phyloP scores from a whole-genome alignment of 306 rosid genomes.

The Trifolium pratense region DNA sequence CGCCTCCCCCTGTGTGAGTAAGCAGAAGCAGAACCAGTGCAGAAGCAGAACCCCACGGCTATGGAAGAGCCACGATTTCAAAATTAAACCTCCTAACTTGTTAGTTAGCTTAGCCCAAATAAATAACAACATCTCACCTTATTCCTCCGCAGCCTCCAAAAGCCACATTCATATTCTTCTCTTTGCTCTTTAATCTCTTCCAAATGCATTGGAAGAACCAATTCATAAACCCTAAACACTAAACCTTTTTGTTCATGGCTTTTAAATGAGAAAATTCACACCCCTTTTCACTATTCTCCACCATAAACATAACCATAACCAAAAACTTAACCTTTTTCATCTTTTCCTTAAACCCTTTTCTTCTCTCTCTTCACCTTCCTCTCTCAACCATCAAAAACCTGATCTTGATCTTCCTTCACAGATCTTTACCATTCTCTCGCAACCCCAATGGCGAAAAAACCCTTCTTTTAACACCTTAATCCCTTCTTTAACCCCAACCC shows the following conservation, averaged over 20 bases:
- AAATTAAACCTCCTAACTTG: too few relatives aligned
- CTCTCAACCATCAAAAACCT: conserved; percentile 22
- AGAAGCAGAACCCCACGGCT: too few relatives aligned
- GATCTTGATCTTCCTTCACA: conserved; percentile 58
- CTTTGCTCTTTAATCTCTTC: too few relatives aligned
- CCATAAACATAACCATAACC: conserved; percentile 12
- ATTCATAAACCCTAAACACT: not conserved
- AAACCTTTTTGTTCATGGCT: conserved; percentile 33
- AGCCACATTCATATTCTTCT: too few relatives aligned
- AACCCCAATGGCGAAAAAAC: conserved; percentile 67
- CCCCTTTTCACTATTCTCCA: conserved; percentile 43
- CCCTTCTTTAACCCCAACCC: conserved; percentile 62
- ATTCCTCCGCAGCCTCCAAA: too few relatives aligned
- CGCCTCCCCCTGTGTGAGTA: too few relatives aligned
- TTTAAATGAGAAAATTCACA: conserved; percentile 51
- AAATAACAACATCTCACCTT: too few relatives aligned
- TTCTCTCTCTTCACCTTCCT: conserved; percentile 16
- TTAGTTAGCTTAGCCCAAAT: too few relatives aligned
- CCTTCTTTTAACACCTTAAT: conserved; percentile 54
- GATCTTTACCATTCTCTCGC: conserved; percentile 59
- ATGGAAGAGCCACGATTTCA: too few relatives aligned
- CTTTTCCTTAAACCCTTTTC: conserved; percentile 45
- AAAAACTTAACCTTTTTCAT: conserved; percentile 26
- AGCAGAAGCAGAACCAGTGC: too few relatives aligned
- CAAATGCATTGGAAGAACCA: not conserved